A percentile compares a stretch with the other conserved stretches of the same genome.
These are phyloP conservation scores for Modicella reniformis DNA, from an alignment of 371 early-diverging fungal species.

Conservation along the genomic window DNA sequence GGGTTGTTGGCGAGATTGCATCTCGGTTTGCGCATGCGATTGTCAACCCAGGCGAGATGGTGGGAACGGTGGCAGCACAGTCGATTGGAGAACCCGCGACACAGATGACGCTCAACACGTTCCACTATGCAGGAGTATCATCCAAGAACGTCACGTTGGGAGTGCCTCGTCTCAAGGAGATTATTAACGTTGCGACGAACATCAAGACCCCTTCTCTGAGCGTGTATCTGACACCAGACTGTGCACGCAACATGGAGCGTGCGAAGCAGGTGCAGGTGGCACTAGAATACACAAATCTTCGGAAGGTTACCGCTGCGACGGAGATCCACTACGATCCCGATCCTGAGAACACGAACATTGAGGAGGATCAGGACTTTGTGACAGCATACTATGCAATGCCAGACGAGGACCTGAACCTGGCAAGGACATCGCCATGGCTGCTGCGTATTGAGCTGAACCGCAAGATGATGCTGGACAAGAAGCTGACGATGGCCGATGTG, in stretches of 20 bases:
- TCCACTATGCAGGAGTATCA: slow-evolving; percentile 99
- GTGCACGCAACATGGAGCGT: slow-evolving; percentile 78
- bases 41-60: slow-evolving; percentile 99
- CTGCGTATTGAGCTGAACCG: slow-evolving; percentile 93
- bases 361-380: slow-evolving; percentile 95
- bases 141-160: slow-evolving; percentile 99
- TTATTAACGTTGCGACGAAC: slow-evolving; percentile 90
- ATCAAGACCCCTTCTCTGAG: slow-evolving; percentile 96
- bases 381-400: slow-evolving; percentile 90
- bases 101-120: slow-evolving; percentile 99
- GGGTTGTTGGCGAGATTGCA: slow-evolving; percentile 94
- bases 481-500: slow-evolving; percentile 85
- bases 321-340: slow-evolving; percentile 99
- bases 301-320: slow-evolving; percentile 82
- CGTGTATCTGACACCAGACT: slow-evolving; percentile 85
- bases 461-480: slow-evolving; percentile 90
- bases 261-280: slow-evolving; percentile 93
- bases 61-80: slow-evolving; percentile 98
- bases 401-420: slow-evolving; percentile 69
- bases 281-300: slow-evolving; percentile 94
- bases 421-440: slow-evolving; percentile 92
- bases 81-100: slow-evolving; percentile 99
- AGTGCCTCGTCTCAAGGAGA: slow-evolving; percentile 99
- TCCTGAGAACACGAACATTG: slow-evolving; percentile 84
- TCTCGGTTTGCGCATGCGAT: slow-evolving; percentile 88